Conservation (phyloP, 2,329 filamentous ascomycete species). For the Neospermospora avenae region DNA sequence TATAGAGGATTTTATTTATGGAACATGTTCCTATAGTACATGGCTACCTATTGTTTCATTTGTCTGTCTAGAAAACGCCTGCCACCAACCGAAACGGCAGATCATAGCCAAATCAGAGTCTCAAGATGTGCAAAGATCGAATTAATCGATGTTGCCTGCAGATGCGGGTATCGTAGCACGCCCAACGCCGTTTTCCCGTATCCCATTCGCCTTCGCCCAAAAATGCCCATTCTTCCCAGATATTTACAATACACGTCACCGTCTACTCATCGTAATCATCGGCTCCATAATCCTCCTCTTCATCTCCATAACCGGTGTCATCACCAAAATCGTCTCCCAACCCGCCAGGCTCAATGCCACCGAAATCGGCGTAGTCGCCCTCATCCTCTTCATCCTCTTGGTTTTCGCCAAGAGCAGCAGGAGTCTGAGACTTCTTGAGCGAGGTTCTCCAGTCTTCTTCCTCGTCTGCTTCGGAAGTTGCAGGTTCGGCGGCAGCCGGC, state of each 20-base stretch:
- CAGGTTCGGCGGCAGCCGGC: not conserved
- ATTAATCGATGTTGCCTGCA: not conserved
- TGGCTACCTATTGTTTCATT: not conserved
- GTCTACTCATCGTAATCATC: conserved; percentile 8
- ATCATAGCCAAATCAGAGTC: not conserved
- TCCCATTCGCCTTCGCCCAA: not conserved
- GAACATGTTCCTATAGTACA: too few relatives aligned
- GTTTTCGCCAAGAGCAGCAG: conserved; percentile 11
- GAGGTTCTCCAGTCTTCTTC: conserved; percentile 12
- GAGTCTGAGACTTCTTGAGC: conserved; percentile 4
- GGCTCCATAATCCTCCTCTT: not conserved
- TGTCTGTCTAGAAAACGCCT: not conserved
- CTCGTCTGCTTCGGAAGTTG: conserved; percentile 6
- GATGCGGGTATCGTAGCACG: conserved; percentile 2
- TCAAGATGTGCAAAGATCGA: not conserved
- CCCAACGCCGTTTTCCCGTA: not conserved
- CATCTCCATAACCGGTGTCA: conserved; percentile 2
- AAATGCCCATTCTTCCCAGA: not conserved
- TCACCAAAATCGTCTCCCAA: conserved; percentile 11
- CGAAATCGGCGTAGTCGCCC: conserved; percentile 11
- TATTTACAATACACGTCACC: not conserved
- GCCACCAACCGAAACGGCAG: not conserved
- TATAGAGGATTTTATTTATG: too few relatives aligned
- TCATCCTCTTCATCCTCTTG: conserved; percentile 11
- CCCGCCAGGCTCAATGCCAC: conserved; percentile 11